Evolutionary conservation across 1,284 basidiomycete genomes (phyloP).

Genomic region (Cryptococcus sp.): DNA sequence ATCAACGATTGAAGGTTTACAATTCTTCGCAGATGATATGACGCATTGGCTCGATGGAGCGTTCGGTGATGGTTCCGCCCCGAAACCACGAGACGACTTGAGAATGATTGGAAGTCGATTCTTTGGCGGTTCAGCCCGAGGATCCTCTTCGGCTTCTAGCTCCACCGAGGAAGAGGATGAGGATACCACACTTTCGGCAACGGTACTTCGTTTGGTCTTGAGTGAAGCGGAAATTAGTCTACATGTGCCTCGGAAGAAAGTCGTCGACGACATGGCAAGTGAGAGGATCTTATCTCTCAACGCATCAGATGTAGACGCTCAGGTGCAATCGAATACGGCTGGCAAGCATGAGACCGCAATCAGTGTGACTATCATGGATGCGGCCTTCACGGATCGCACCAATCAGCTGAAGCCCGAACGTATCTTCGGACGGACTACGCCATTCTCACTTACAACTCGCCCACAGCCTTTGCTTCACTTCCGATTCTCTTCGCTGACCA

Average conservation of each 20-base stretch:
- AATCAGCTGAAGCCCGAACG: constrained; percentile 12
- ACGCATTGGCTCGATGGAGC: constrained; percentile 63
- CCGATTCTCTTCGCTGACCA: constrained; percentile 65
- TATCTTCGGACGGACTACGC: constrained; percentile 40
- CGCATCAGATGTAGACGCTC: constrained; percentile 65
- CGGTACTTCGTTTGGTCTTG: constrained; percentile 33
- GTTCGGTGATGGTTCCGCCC: constrained; percentile 44
- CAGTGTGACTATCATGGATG: constrained; percentile 64
- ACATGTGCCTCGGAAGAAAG: constrained; percentile 29
- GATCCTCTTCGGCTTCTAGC: constrained; percentile 50
- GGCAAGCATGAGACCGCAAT: constrained; percentile 69
- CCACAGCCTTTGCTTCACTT: constrained; percentile 60
- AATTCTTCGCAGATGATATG: constrained; percentile 82
- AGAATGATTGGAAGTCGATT: constrained; percentile 81
- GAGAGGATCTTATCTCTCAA: constrained; percentile 42
- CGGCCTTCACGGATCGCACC: constrained; percentile 54
- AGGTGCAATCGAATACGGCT: constrained; percentile 61
- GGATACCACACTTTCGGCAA: constrained; percentile 30
- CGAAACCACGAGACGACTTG: constrained; percentile 59
- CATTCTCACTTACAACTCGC: constrained; percentile 34
- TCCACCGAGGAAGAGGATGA: constrained; percentile 44
- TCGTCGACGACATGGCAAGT: not conserved
- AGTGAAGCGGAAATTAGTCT: constrained; percentile 38
- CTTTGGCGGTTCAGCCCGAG: constrained; percentile 62
- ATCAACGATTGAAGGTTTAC: constrained; percentile 67